Base-by-base conservation (phyloP, 2,329 filamentous ascomycete species). In the Phyllosticta paracitricarpa region DNA sequence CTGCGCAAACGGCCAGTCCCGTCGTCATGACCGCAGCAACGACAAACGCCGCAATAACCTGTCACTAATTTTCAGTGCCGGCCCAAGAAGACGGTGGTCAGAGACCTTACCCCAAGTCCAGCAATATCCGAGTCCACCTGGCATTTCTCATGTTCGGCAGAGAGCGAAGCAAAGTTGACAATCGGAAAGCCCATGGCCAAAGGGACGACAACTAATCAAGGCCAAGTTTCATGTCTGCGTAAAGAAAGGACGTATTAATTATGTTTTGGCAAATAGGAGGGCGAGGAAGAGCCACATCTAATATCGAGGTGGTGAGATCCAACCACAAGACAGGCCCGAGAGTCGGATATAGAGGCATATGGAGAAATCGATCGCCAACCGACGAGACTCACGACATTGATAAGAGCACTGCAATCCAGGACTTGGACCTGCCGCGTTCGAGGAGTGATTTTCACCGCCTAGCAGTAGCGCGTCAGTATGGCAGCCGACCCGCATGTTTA, bases 31-130 rank as follows among this genome's bases (percentile, higher is more conserved):
- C 19, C 5, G 55, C 55, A 12, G 55, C 48, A 25, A 40, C 55
- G 12, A 48, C 24, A 9, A 51, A 57, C 3, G 33, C 55, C n/a
- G 55, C 35, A 48, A 57, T 25, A n/a, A 60, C 63, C 33, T 64
- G 62, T 58, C 25, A 54, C 9, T 17, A 3, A 24, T 19, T 54
- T 9, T 54, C 19, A 54, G 52, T 25, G 52, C 52, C 8, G 22
- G 22, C 25, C 8, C 22, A 10, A 4, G 14, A 25, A 24, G 52
- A 25, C 25, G 12, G 25, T 54, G 25, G 10, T 28, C 25, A 17
- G 8, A 14, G 52, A 22, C 8, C 1, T 25, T 28, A 24, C 52
- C 25, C 25, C 52, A 54, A 54, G 22, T 12, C 22, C 52, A 54
- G 25, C 52, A 48, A 48, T 48, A n/a, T 48, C 40, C 14, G 40